phyloP scores from a whole-genome alignment of 768 basidiomycete genomes.

The Xerocomus spinulosus region DNA sequence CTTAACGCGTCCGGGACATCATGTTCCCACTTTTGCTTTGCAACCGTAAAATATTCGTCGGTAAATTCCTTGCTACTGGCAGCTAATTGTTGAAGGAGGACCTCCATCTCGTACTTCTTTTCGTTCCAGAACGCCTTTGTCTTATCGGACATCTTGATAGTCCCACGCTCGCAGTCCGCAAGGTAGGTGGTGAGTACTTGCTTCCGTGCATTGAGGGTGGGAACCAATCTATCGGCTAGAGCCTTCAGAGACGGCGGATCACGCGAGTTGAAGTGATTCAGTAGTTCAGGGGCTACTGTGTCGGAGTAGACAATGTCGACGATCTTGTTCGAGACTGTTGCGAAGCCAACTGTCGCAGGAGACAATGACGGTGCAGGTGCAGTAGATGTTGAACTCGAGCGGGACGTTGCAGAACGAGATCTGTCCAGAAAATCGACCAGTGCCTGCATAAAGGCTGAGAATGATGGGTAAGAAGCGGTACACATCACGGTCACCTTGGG shows the following conservation, averaged over 20 bases:
- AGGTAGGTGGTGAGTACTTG: constrained; percentile 48
- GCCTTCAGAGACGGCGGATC: constrained; percentile 46
- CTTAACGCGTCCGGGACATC: constrained; percentile 43
- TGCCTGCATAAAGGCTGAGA: constrained; percentile 37
- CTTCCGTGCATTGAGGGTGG: constrained; percentile 44
- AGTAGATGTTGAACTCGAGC: constrained; percentile 62
- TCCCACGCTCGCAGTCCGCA: constrained; percentile 44
- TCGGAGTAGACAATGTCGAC: constrained; percentile 59
- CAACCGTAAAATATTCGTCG: constrained; percentile 46
- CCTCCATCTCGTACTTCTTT: constrained; percentile 44
- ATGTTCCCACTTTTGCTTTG: constrained; percentile 51
- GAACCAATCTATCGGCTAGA: constrained; percentile 42
- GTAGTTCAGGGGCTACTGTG: constrained; percentile 55
- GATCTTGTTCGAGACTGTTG: constrained; percentile 23
- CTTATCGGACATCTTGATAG: constrained; percentile 55
- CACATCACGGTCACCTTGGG: constrained; percentile 43
- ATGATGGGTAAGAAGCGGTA: neutral
- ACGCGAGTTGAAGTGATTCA: constrained; percentile 57
- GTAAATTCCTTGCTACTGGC: constrained; percentile 41
- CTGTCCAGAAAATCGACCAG: constrained; percentile 81
- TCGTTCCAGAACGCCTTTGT: constrained; percentile 58
- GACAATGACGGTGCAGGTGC: constrained; percentile 73
- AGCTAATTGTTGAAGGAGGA: constrained; percentile 44
- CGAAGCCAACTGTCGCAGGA: constrained; percentile 77
- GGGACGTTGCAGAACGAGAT: constrained; percentile 66